A percentile compares a stretch with the other conserved stretches of the same genome.
Evolutionary conservation across 176 grass and related monocot species (phyloP).

Genomic region (Oropetium thomaeum): DNA sequence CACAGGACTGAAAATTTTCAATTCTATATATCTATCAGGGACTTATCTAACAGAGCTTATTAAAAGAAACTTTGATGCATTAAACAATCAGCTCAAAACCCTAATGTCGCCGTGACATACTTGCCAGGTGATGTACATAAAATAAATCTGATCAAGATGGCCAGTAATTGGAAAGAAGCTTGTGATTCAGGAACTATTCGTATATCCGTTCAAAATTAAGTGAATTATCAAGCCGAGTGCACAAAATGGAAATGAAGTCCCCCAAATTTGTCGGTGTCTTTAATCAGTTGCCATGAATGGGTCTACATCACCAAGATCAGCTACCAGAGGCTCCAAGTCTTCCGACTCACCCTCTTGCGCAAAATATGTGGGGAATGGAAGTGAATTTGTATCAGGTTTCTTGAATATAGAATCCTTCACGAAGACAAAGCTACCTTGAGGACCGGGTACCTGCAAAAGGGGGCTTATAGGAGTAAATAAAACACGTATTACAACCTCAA

Average conservation of each 20-base stretch:
- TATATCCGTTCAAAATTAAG: neutral
- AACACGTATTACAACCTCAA: neutral
- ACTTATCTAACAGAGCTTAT: slow-evolving; percentile 44
- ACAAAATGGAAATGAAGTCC: neutral
- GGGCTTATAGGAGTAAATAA: neutral
- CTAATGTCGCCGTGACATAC: slow-evolving; percentile 23
- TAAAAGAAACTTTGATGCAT: slow-evolving; percentile 30
- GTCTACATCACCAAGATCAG: slow-evolving; percentile 74
- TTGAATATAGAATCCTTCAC: slow-evolving; percentile 90
- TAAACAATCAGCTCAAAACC: slow-evolving; percentile 48
- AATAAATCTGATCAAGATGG: slow-evolving; percentile 39
- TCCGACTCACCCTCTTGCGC: slow-evolving; percentile 56
- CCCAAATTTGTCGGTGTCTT: slow-evolving; percentile 15
- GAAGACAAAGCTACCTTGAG: slow-evolving; percentile 92
- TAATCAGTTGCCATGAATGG: slow-evolving; percentile 89
- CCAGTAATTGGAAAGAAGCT: slow-evolving; percentile 15
- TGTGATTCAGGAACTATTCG: neutral
- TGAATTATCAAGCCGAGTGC: slow-evolving; percentile 11
- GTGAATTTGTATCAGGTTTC: slow-evolving; percentile 63
- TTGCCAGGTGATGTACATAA: slow-evolving; percentile 45
- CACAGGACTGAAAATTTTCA: neutral
- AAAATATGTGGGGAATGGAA: slow-evolving; percentile 94
- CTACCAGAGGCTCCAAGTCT: slow-evolving; percentile 52
- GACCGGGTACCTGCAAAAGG: slow-evolving; percentile 80
- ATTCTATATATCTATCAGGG: slow-evolving; percentile 43